Evolutionary conservation across 176 grass and related monocot genomes (phyloP).

Genomic region (Saccharum officinarum): DNA sequence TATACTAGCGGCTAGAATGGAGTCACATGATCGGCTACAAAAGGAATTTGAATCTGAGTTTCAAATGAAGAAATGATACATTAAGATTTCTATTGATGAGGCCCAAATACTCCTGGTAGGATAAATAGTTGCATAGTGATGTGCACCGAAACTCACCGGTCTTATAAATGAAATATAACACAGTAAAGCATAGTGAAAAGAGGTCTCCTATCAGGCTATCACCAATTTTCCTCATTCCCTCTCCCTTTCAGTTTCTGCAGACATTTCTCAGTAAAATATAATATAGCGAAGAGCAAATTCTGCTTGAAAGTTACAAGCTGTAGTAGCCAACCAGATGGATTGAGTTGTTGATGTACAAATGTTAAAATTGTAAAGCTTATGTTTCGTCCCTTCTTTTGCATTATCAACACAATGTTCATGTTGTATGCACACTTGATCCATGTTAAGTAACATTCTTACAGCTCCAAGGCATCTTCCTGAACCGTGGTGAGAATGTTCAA

Average conservation of each 20-base stretch:
- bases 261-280: background rate
- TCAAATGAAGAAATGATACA: slow-evolving; percentile 45
- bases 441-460: background rate
- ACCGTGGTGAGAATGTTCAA: background rate
- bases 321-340: background rate
- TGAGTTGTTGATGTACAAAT: background rate
- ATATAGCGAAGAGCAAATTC: background rate
- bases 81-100: slow-evolving; percentile 1
- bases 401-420: background rate
- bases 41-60: slow-evolving; percentile 58
- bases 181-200: background rate
- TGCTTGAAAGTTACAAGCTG: background rate
- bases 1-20: slow-evolving; percentile 60
- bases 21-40: slow-evolving; percentile 47
- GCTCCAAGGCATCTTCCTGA: background rate
- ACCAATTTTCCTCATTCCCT: background rate
- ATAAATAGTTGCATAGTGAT: background rate
- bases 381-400: background rate
- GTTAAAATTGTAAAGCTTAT: background rate
- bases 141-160: background rate
- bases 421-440: background rate
- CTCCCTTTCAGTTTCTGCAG: background rate
- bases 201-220: background rate
- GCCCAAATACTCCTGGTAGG: background rate
- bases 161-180: background rate